Conservation (phyloP, 2,329 filamentous ascomycete species). For the Hypoxylon sp. region DNA sequence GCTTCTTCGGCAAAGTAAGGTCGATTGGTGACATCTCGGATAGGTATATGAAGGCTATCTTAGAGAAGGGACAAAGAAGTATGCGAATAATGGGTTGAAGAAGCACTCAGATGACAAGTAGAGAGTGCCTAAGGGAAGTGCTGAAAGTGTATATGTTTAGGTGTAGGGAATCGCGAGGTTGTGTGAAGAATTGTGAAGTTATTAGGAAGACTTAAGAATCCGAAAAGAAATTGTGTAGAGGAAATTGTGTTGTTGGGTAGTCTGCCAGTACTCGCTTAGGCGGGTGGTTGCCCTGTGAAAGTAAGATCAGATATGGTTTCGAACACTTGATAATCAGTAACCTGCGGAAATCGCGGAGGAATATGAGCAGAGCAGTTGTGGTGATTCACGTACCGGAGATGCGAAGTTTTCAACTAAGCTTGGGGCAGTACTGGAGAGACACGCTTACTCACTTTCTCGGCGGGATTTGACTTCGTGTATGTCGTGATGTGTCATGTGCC, state of each 20-base stretch:
- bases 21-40: background rate
- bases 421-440: background rate
- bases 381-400: background rate
- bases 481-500: background rate
- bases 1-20: background rate
- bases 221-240: background rate
- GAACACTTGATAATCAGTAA: background rate
- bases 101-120: background rate
- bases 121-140: background rate
- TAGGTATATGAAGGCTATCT: background rate
- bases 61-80: background rate
- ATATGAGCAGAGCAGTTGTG: background rate
- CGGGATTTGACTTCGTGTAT: background rate
- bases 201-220: too few species aligned
- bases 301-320: background rate
- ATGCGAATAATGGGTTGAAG: background rate
- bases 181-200: background rate
- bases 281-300: background rate
- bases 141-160: background rate
- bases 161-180: background rate
- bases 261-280: background rate
- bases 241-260: background rate
- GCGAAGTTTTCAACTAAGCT: background rate
- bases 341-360: background rate
- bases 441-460: background rate